phyloP scores from a whole-genome alignment of 2,329 filamentous ascomycete species.

The Coleophoma eucalyptorum region DNA sequence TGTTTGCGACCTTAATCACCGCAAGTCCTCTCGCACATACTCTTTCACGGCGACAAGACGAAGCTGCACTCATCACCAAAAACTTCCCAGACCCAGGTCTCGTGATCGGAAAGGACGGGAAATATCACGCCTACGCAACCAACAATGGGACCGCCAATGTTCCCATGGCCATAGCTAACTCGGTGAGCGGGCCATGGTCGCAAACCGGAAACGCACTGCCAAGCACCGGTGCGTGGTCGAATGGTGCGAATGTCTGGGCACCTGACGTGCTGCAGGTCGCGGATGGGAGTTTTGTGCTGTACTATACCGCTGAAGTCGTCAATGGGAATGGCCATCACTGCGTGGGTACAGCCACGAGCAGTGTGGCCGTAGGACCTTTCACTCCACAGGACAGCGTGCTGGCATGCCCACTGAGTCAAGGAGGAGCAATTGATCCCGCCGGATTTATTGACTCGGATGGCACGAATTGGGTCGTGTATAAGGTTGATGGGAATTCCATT shows the following conservation, averaged over 20 bases:
- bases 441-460: slow-evolving; percentile 54
- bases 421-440: slow-evolving; percentile 60
- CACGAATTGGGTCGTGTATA: slow-evolving; percentile 58
- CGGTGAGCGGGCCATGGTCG: slow-evolving; percentile 43
- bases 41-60: background rate
- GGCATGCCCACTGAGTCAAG: slow-evolving; percentile 46
- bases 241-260: slow-evolving; percentile 52
- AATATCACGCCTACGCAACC: slow-evolving; percentile 57
- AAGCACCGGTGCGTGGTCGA: slow-evolving; percentile 47
- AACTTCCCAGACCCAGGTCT: slow-evolving; percentile 55
- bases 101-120: slow-evolving; percentile 39
- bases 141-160: slow-evolving; percentile 46
- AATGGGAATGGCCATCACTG: slow-evolving; percentile 44
- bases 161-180: slow-evolving; percentile 40
- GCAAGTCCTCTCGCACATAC: background rate
- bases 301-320: slow-evolving; percentile 49
- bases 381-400: slow-evolving; percentile 20
- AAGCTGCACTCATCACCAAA: slow-evolving; percentile 25
- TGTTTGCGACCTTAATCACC: too few relatives aligned
- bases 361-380: slow-evolving; percentile 7
- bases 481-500: slow-evolving; percentile 58
- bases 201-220: slow-evolving; percentile 53
- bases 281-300: slow-evolving; percentile 52
- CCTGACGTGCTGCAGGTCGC: slow-evolving; percentile 52
- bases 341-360: slow-evolving; percentile 48